A percentile compares a stretch with the other conserved stretches of the same genome.
phyloP scores from a whole-genome alignment of 129 eudicot genomes.

The Centrapalus pauciflorus region DNA sequence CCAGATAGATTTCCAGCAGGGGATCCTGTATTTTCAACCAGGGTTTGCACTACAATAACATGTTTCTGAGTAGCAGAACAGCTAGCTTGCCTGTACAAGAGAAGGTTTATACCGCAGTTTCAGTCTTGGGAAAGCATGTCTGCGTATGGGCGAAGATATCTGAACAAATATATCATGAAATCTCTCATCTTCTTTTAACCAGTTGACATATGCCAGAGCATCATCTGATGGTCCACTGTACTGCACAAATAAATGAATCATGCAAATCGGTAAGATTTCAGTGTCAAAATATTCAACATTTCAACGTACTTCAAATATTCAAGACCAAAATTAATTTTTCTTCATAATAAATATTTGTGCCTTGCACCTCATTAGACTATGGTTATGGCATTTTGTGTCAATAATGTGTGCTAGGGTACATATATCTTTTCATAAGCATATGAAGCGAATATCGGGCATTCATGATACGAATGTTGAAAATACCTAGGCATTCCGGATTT shows the following conservation, averaged over 20 bases:
- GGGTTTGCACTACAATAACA: no score
- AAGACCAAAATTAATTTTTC: background rate
- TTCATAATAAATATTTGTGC: background rate
- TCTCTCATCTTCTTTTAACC: slow-evolving; percentile 71
- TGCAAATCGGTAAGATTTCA: slow-evolving; percentile 11
- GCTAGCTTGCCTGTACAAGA: slow-evolving; percentile 81
- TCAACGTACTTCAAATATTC: background rate
- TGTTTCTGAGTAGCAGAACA: slow-evolving; percentile 16
- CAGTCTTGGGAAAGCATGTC: slow-evolving; percentile 86
- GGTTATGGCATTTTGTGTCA: no score
- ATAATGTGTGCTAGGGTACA: no score
- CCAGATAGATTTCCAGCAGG: no score
- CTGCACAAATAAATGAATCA: slow-evolving; percentile 45
- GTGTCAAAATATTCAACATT: slow-evolving; percentile 3
- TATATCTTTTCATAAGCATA: no score
- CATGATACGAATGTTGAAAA: no score
- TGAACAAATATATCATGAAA: slow-evolving; percentile 77
- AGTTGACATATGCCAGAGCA: slow-evolving; percentile 62
- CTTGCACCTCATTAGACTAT: no score
- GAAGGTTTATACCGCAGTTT: slow-evolving; percentile 97
- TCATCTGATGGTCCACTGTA: slow-evolving; percentile 94
- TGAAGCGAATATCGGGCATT: no score
- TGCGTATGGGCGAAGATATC: slow-evolving; percentile 59
- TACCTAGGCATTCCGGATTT: no score
- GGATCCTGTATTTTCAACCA: no score